A percentile compares a stretch with the other conserved stretches of the same genome.
Conservation (phyloP, 768 basidiomycete genomes). For the Chalciporus pseudorubinellus region DNA sequence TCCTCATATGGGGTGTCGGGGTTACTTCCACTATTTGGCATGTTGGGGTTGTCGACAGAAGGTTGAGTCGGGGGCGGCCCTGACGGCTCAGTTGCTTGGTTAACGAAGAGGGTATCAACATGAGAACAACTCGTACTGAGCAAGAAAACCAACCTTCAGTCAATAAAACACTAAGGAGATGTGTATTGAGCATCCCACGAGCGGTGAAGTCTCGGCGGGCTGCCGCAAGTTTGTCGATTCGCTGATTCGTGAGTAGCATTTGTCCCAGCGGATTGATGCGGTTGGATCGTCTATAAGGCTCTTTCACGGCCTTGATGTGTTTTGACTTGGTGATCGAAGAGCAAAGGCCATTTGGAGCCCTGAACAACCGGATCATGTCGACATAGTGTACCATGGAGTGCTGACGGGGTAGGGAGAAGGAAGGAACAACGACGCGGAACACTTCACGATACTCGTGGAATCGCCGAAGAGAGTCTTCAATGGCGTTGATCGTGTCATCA, state of each 20-base stretch:
- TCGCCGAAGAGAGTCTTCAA: constrained; percentile 13
- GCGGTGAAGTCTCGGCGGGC: constrained; percentile 15
- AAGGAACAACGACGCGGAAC: constrained; percentile 14
- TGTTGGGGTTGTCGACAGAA: no score
- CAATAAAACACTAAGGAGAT: background rate
- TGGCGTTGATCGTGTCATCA: constrained; percentile 14
- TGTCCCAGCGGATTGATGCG: constrained; percentile 21
- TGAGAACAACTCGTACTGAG: no score
- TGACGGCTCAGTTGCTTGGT: no score
- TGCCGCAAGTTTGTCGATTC: constrained; percentile 29
- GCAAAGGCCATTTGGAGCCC: constrained; percentile 36
- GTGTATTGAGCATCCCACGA: constrained; percentile 20
- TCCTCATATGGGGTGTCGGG: no score
- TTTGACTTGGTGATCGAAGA: constrained; percentile 36
- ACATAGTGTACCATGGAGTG: constrained; percentile 22
- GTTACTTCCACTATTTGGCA: no score
- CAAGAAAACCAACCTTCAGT: constrained; percentile 1
- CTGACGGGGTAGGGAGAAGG: constrained; percentile 31
- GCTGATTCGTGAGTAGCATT: constrained; percentile 31
- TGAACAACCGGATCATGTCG: constrained; percentile 31
- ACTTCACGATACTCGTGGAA: constrained; percentile 23
- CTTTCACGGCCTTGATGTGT: constrained; percentile 37
- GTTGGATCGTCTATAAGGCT: constrained; percentile 33
- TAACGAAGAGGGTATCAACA: no score
- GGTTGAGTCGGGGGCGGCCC: no score